phyloP scores from a whole-genome alignment of 2,329 filamentous ascomycete genomes.

The Ophiocordyceps unilateralis region DNA sequence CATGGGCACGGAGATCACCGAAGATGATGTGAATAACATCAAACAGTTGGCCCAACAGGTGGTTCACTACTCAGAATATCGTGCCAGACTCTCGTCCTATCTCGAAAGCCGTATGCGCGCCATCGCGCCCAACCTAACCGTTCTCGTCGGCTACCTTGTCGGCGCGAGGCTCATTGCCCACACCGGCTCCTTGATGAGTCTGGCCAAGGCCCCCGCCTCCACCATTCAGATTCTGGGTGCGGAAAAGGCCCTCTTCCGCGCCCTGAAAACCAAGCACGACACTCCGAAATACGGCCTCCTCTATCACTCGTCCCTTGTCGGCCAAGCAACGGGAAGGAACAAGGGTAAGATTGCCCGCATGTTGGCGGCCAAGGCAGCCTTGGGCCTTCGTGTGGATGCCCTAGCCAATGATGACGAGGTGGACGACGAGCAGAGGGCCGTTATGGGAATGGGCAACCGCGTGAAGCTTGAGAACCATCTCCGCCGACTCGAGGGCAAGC shows the following conservation, averaged over 20 bases:
- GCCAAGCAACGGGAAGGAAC: conserved; percentile 93
- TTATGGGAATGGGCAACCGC: conserved; percentile 57
- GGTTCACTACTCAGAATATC: conserved; percentile 79
- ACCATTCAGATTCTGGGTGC: conserved; percentile 97
- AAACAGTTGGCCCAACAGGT: conserved; percentile 84
- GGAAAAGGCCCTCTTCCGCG: conserved; percentile 96
- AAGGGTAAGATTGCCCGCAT: conserved; percentile 99
- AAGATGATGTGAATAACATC: conserved; percentile 87
- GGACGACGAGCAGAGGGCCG: conserved; percentile 78
- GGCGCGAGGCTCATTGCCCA: conserved; percentile 91
- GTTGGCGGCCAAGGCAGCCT: conserved; percentile 80
- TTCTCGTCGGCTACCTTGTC: conserved; percentile 82
- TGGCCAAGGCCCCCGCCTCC: conserved; percentile 86
- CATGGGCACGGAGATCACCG: conserved; percentile 95
- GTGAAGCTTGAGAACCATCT: conserved; percentile 62
- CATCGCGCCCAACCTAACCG: conserved; percentile 88
- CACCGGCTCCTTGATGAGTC: conserved; percentile 80
- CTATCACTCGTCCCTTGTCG: conserved; percentile 84
- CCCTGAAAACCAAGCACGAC: conserved; percentile 97
- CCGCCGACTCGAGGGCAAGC: conserved; percentile 75
- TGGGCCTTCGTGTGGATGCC: conserved; percentile 86
- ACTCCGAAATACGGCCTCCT: conserved; percentile 96
- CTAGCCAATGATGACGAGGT: conserved; percentile 42
- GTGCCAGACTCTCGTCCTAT: conserved; percentile 74
- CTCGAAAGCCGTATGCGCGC: conserved; percentile 88